phyloP scores from a whole-genome alignment of 2,329 filamentous ascomycete genomes.

The Aspergillus arachidicola region DNA sequence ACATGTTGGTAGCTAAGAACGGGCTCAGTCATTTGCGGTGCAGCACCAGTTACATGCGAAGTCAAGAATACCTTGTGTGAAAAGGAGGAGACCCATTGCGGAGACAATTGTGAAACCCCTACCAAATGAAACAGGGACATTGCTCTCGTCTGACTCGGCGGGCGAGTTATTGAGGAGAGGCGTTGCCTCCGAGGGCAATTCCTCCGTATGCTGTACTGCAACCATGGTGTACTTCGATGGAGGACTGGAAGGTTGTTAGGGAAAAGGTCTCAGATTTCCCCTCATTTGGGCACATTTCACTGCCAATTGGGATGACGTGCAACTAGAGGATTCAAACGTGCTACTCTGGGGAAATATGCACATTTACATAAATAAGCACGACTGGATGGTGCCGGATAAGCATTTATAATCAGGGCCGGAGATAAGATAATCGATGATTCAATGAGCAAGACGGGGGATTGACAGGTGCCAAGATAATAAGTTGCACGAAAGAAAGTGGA shows the following conservation, averaged over 20 bases:
- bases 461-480: background rate
- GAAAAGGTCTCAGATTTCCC: background rate
- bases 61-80: slow-evolving; percentile 19
- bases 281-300: background rate
- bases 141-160: background rate
- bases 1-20: slow-evolving; percentile 66
- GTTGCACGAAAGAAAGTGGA: too few relatives aligned
- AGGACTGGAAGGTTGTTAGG: background rate
- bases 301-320: background rate
- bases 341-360: background rate
- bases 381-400: background rate
- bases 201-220: slow-evolving; percentile 6
- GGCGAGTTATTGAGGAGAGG: slow-evolving; percentile 14
- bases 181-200: slow-evolving; percentile 18
- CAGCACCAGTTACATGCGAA: background rate
- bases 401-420: slow-evolving; percentile 10
- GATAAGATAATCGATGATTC: slow-evolving; percentile 6
- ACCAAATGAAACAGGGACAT: slow-evolving; percentile 8
- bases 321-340: background rate
- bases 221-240: slow-evolving; percentile 6
- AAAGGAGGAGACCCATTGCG: slow-evolving; percentile 20
- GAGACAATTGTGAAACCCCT: slow-evolving; percentile 17
- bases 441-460: background rate
- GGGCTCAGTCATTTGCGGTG: background rate
- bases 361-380: background rate